A percentile compares a stretch with the other conserved stretches of the same genome.
Conservation (phyloP, 495 filamentous ascomycete species). For the Neurospora sp. region DNA sequence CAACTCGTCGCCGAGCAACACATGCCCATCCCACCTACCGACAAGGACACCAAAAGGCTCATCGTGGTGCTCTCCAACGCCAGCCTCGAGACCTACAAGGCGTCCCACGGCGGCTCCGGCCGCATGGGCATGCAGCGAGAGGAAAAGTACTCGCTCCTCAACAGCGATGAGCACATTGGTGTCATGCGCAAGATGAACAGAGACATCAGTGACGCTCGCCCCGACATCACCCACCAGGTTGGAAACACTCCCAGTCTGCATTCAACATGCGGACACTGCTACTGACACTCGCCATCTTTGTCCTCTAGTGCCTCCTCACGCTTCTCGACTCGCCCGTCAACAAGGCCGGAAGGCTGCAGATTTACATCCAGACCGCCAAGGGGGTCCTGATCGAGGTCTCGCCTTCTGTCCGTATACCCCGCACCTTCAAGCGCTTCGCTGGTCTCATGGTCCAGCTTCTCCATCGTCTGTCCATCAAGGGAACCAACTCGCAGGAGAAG, state of each 20-base stretch:
- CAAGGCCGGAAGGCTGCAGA: constrained; percentile 94
- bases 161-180: constrained; percentile 98
- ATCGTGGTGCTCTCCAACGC: constrained; percentile 97
- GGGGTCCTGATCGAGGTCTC: constrained; percentile 96
- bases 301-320: constrained; percentile 79
- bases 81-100: constrained; percentile 93
- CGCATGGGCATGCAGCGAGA: constrained; percentile 60
- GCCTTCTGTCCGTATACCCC: constrained; percentile 89
- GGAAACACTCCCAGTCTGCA: constrained; percentile 23
- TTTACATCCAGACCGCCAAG: constrained; percentile 96
- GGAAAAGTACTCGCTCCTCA: constrained; percentile 91
- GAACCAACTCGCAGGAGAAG: constrained; percentile 92
- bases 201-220: constrained; percentile 94
- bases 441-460: constrained; percentile 98
- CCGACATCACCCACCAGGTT: constrained; percentile 98
- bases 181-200: constrained; percentile 99
- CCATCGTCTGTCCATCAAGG: constrained; percentile 90
- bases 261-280: constrained; percentile 30
- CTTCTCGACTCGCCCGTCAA: constrained; percentile 96
- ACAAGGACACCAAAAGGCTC: constrained; percentile 81
- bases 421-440: constrained; percentile 97
- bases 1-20: constrained; percentile 90
- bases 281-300: constrained; percentile 13
- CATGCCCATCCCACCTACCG: constrained; percentile 66
- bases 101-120: constrained; percentile 54